phyloP scores from a whole-genome alignment of 805 yeast genomes.

The Scheffersomyces ergatensis region DNA sequence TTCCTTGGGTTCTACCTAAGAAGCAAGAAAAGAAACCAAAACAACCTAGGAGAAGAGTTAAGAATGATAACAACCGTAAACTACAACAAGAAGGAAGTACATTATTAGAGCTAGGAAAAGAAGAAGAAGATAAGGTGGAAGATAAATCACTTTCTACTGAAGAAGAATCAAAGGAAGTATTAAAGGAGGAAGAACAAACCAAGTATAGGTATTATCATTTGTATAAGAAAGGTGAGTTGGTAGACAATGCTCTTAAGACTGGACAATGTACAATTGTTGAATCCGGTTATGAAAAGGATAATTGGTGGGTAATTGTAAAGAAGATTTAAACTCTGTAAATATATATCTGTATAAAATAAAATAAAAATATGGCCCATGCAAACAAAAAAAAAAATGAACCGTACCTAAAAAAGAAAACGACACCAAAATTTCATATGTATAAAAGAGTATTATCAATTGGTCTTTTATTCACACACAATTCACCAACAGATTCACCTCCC shows the following conservation, averaged over 20 bases:
- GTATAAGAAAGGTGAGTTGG: constrained; percentile 81
- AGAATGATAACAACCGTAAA: constrained; percentile 14
- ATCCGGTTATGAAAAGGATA: constrained; percentile 87
- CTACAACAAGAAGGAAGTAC: constrained; percentile 11
- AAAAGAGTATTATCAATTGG: too few species aligned
- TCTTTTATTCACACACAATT: too few species aligned
- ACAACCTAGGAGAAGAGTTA: constrained; percentile 15
- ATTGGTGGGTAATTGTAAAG: constrained; percentile 70
- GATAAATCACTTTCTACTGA: constrained; percentile 1
- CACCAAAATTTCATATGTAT: too few species aligned
- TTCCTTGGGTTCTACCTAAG: constrained; percentile 87
- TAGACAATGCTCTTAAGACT: constrained; percentile 63
- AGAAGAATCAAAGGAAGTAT: constrained; percentile 9
- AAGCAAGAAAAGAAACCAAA: constrained; percentile 34
- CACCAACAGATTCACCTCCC: too few species aligned
- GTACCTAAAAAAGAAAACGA: too few species aligned
- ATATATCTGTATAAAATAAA: too few species aligned
- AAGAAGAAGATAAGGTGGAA: constrained; percentile 9
- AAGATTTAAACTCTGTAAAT: too few species aligned
- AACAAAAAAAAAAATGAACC: neutral
- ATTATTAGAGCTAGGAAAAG: constrained; percentile 4
- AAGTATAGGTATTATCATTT: constrained; percentile 87
- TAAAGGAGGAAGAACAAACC: constrained; percentile 38
- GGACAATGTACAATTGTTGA: constrained; percentile 63
- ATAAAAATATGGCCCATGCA: too few species aligned